Base-by-base conservation (phyloP, 768 basidiomycete genomes). In the Podaxis sp. region DNA sequence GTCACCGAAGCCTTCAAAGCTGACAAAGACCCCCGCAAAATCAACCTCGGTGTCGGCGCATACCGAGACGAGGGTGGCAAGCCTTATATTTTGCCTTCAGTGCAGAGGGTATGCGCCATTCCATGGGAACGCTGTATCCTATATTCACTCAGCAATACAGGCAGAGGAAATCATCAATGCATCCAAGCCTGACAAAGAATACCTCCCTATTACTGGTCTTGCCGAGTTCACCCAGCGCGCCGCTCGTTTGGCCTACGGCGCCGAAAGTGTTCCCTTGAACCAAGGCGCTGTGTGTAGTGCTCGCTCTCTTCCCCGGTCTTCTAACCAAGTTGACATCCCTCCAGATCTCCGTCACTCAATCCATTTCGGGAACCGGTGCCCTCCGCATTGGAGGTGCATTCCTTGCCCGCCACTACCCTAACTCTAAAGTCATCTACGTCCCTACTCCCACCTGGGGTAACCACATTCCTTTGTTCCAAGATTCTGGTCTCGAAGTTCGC, bases 361-460 rank as follows among this genome's bases (percentile, higher is more conserved):
- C 95, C 59, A 96, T 99, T 75, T 99, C 96, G 30, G 97, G 97
- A 13, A 99, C 97, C 12, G 97, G 97, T 68, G 97, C 97, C 50
- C 90, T 98, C 66, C 87, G 97, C 69, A 93, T 99, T 74, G 97
- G 95, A 55, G 95, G 88, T 66, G 89, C 90, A 33, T 99, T 99
- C 84, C 77, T 99, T 37, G 89, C 87, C 24, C 88, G 90, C 44
- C 92, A 94, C 74, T 96, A 95, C 72, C 91, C 91, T 46, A 84
- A 93, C 73, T 78, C 91, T 62, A 93, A 93, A 77, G 83, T 84
- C 48, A 92, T 98, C 70, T 98, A 97, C 78, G 82, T 99, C 54
- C 96, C 97, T 37, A 80, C 81, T 12, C 97, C 97, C 8, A 93
- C 96, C 4, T 99, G 97, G 97, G 96, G 96, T 24, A 97, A 98